phyloP scores from a whole-genome alignment of 2,329 filamentous ascomycete genomes.

The Arthrinium puccinioides region DNA sequence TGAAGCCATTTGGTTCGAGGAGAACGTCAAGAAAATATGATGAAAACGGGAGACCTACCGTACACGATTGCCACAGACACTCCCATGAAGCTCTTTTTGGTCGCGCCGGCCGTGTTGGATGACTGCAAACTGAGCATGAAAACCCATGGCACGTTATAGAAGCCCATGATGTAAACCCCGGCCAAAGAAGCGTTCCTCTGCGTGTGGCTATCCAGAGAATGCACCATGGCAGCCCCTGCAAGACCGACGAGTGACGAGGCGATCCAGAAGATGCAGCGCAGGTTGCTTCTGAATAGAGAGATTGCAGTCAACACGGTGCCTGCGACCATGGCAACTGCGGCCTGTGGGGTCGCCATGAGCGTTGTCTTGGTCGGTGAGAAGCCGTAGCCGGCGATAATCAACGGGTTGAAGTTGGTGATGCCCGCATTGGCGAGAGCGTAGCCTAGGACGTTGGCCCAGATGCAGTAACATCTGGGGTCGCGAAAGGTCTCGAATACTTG shows the following conservation, averaged over 20 bases:
- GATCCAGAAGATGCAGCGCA: conserved; percentile 24
- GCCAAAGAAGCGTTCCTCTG: conserved; percentile 18
- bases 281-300: conserved; percentile 18
- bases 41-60: not conserved
- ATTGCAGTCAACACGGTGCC: conserved; percentile 15
- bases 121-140: conserved; percentile 21
- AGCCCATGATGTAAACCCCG: conserved; percentile 24
- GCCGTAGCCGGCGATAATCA: conserved; percentile 52
- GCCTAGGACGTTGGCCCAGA: conserved; percentile 32
- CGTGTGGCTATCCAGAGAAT: conserved; percentile 10
- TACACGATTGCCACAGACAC: conserved; percentile 21
- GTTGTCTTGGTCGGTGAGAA: conserved; percentile 20
- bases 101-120: conserved; percentile 20
- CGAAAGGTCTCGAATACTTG: conserved; percentile 12
- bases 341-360: conserved; percentile 23
- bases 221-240: conserved; percentile 18
- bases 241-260: conserved; percentile 14
- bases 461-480: conserved; percentile 12
- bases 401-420: conserved; percentile 54
- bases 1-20: no score
- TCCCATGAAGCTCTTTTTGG: conserved; percentile 23
- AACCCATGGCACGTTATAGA: conserved; percentile 24
- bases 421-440: conserved; percentile 63
- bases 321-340: conserved; percentile 22
- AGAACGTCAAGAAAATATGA: not conserved